phyloP scores from a whole-genome alignment of 352 stramenopile genomes.

The Globisporangium uncinulatum region DNA sequence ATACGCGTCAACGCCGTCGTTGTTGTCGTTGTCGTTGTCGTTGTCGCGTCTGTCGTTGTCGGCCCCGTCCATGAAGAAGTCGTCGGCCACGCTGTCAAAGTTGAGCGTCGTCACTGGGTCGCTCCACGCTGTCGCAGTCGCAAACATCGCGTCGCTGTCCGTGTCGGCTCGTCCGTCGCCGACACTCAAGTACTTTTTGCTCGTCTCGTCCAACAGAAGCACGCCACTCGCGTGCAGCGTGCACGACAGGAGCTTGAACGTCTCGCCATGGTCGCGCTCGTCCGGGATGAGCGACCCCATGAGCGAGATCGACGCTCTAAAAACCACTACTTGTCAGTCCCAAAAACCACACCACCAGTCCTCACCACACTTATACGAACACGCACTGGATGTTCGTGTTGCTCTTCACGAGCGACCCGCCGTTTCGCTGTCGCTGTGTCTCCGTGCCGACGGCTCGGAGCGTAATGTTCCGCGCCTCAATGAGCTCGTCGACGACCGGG shows the following conservation, averaged over 20 bases:
- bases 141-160: slow-evolving; percentile 15
- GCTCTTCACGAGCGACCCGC: slow-evolving; percentile 20
- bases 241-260: slow-evolving; percentile 83
- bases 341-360: background rate
- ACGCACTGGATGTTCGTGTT: slow-evolving; percentile 67
- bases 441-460: slow-evolving; percentile 23
- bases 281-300: slow-evolving; percentile 78
- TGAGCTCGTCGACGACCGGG: slow-evolving; percentile 54
- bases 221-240: slow-evolving; percentile 64
- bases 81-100: slow-evolving; percentile 30
- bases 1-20: slow-evolving; percentile 25
- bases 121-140: slow-evolving; percentile 1
- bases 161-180: slow-evolving; percentile 8
- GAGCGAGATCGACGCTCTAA: slow-evolving; percentile 62
- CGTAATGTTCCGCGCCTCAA: slow-evolving; percentile 59
- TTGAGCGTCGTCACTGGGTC: slow-evolving; percentile 26
- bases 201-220: slow-evolving; percentile 73
- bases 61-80: slow-evolving; percentile 25
- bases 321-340: background rate
- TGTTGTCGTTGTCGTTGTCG: slow-evolving; percentile 20
- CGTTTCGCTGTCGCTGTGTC: slow-evolving; percentile 13
- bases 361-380: no score
- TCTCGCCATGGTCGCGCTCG: slow-evolving; percentile 74
- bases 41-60: slow-evolving; percentile 22
- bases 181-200: slow-evolving; percentile 55